Percentiles rank a stretch among this genome's conserved stretches.
These are phyloP conservation scores for Grigorovia transvaalensis DNA, from an alignment of 805 yeast genomes.

Conservation along the genomic window DNA sequence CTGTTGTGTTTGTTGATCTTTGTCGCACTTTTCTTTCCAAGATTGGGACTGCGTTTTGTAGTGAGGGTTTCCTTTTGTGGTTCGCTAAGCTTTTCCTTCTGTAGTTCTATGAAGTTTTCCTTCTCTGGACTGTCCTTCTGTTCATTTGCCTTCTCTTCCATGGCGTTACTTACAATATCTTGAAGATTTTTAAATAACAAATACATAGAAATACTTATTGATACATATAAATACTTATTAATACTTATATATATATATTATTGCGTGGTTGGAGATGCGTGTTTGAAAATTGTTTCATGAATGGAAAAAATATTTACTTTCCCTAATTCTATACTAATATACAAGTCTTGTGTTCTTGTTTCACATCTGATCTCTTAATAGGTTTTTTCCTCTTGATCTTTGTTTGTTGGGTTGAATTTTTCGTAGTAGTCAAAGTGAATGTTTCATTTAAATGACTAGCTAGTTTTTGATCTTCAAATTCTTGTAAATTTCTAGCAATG, in stretches of 20 bases:
- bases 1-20: no score
- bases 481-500: slow-evolving; percentile 37
- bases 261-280: neutral
- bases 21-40: no score
- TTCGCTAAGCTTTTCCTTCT: no score
- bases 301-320: neutral
- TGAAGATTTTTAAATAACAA: no score
- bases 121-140: no score
- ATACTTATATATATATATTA: neutral
- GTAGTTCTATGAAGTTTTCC: no score
- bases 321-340: neutral
- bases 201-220: neutral
- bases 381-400: slow-evolving; percentile 3
- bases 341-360: slow-evolving; percentile 1
- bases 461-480: slow-evolving; percentile 38
- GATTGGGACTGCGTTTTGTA: no score
- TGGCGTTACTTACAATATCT: no score
- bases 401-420: neutral
- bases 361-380: slow-evolving; percentile 4
- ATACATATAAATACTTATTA: neutral
- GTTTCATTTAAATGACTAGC: slow-evolving; percentile 5
- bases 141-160: no score
- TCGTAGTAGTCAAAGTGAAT: neutral
- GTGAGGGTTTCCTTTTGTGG: no score
- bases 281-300: neutral